These are phyloP conservation scores for Triticum monococcum DNA, from an alignment of 176 grass and related monocot species.

Conservation along the genomic window DNA sequence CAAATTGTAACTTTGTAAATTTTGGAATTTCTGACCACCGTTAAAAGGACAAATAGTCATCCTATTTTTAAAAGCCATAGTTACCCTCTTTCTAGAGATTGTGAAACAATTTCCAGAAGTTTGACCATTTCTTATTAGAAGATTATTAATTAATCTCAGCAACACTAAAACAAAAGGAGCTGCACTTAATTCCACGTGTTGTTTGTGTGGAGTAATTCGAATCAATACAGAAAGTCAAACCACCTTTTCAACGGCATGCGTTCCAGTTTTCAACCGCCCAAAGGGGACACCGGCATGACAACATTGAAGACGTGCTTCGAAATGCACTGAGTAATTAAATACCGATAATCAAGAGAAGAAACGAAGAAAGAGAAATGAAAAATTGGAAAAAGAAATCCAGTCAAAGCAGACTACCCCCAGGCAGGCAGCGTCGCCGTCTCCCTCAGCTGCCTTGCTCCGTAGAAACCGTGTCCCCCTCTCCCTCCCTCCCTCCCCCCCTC, in stretches of 20 bases:
- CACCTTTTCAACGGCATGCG: not conserved
- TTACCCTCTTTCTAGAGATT: no score
- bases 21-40: no score
- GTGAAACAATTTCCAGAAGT: not conserved
- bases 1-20: no score
- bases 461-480: conserved; percentile 60
- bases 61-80: no score
- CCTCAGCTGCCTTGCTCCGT: not conserved
- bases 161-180: not conserved
- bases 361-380: not conserved
- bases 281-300: not conserved
- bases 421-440: conserved; percentile 12
- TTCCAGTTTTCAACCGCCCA: not conserved
- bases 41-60: no score
- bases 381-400: conserved; percentile 31
- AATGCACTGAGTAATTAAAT: no score
- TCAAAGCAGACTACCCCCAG: conserved; percentile 43
- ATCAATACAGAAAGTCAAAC: not conserved
- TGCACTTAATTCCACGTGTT: not conserved
- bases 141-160: no score
- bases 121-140: not conserved
- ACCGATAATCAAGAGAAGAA: not conserved
- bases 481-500: not conserved
- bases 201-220: not conserved
- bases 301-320: not conserved